Base-by-base conservation (phyloP, 1,284 basidiomycete genomes). In the Blastosporella zonata region DNA sequence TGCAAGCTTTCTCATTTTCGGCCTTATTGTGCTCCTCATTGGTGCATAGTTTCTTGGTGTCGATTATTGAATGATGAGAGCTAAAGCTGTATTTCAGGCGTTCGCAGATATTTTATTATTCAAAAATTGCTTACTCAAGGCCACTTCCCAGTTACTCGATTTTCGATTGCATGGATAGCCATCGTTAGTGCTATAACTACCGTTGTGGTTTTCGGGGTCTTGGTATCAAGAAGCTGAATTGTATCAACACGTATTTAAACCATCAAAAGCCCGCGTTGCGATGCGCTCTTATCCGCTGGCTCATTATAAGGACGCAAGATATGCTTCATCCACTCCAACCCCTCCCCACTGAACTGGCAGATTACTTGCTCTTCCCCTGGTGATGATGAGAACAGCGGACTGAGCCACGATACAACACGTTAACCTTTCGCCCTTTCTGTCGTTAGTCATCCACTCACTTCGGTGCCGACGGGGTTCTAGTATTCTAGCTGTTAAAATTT, bases 21-120 rank as follows among this genome's bases (percentile, higher is more conserved):
- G 73, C 0, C 58, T 82, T 21, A 47, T 69, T 7, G 69, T 79
- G 1, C 68, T 83, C 8, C 43, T 58, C 1, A 58, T 79, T 8
- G 77, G 77, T 77, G 43, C 50, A 72, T 56, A n/a, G 2, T 29
- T 10, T 2, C 23, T 36, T 34, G 15, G 15, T 17, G 29, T 7
- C 29, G 13, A n/a, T 8, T 12, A 31, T 6, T 12, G 25, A 10
- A 5, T 27, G 25, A 31, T 13, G 13, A 31, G 4, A 17, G 6
- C 25, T 15, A 34, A 9, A 29, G 31, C 13, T 13, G 23, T 28
- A 27, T 22, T 8, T 46, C 50, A 76, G 79, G 79, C 20, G 62
- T 75, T n/a, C 56, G 57, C 12, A 72, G 81, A 6, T 84, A 81
- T 60, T 84, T 84, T 60, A 49, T 68, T 9, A 64, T 83, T 18